These are phyloP conservation scores for Globisporangium heterothallicum DNA, from an alignment of 352 stramenopile species.

Conservation along the genomic window DNA sequence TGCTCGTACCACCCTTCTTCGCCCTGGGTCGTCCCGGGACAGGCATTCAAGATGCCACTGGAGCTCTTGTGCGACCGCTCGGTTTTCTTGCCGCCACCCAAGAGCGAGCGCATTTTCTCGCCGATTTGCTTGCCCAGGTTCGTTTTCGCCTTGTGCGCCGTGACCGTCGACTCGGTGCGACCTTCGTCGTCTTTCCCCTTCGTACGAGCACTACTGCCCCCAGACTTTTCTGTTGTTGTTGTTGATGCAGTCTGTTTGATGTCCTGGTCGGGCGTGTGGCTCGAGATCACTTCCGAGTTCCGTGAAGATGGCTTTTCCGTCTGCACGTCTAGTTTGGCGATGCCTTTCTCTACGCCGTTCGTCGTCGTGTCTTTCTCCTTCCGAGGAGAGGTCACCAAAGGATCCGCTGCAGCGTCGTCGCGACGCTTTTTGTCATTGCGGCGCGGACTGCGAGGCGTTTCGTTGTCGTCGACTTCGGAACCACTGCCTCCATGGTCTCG, in stretches of 20 bases:
- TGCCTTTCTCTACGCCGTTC: constrained; percentile 23
- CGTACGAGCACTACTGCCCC: constrained; percentile 15
- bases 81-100: constrained; percentile 69
- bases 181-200: constrained; percentile 60
- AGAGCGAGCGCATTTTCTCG: constrained; percentile 76
- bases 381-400: background rate
- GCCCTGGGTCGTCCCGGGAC: constrained; percentile 66
- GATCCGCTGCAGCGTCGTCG: background rate
- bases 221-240: constrained; percentile 8
- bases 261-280: constrained; percentile 11
- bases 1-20: constrained; percentile 88
- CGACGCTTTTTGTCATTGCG: constrained; percentile 16
- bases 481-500: constrained; percentile 30
- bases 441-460: constrained; percentile 20
- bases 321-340: constrained; percentile 32
- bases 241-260: constrained; percentile 8
- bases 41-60: constrained; percentile 79
- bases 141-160: constrained; percentile 30
- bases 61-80: constrained; percentile 55
- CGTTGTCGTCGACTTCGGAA: constrained; percentile 23
- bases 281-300: constrained; percentile 13
- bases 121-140: constrained; percentile 72
- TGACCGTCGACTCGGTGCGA: constrained; percentile 24
- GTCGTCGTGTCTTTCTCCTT: background rate
- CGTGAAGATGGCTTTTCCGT: constrained; percentile 17